Percentiles rank a stretch among this genome's conserved stretches.
Conservation (phyloP, 202 grass and related monocot genomes). For the Bolboschoenoplectus hybrid region DNA sequence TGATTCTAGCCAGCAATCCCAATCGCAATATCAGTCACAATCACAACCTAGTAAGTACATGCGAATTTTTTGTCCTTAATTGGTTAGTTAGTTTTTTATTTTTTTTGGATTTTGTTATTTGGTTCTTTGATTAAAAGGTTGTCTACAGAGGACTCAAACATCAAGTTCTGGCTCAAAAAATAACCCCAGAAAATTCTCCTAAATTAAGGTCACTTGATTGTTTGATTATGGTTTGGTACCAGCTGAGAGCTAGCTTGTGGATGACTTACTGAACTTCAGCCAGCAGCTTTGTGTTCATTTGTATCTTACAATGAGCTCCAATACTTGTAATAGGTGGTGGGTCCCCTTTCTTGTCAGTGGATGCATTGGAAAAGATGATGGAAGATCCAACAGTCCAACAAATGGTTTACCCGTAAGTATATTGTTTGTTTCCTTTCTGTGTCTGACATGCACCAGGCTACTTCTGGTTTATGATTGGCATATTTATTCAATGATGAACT, state of each 20-base stretch:
- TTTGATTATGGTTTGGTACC: neutral
- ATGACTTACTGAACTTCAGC: neutral
- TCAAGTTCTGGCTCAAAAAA: neutral
- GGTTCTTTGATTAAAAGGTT: neutral
- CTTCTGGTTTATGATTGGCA: conserved; percentile 31
- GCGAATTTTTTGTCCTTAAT: neutral
- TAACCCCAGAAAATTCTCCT: neutral
- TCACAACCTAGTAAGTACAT: conserved; percentile 56
- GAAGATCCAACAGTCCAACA: conserved; percentile 96
- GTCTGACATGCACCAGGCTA: neutral
- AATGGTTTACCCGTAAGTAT: conserved; percentile 98
- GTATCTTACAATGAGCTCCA: conserved; percentile 17
- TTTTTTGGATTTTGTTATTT: conserved; percentile 1
- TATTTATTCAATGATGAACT: conserved; percentile 23
- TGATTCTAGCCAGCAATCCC: conserved; percentile 58
- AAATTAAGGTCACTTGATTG: conserved; percentile 10
- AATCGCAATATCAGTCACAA: conserved; percentile 39
- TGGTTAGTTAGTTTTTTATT: conserved; percentile 10
- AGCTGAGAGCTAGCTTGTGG: neutral
- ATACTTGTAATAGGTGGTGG: conserved; percentile 50
- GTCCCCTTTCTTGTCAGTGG: conserved; percentile 70
- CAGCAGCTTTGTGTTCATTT: conserved; percentile 3
- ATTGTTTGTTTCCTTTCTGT: conserved; percentile 34
- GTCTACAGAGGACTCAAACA: neutral
- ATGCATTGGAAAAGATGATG: conserved; percentile 99